Evolutionary conservation across 805 yeast genomes (phyloP), one percentile per base, ranked within the genome.

Genomic region (Vanderwaltozyma tropicalis): DNA sequence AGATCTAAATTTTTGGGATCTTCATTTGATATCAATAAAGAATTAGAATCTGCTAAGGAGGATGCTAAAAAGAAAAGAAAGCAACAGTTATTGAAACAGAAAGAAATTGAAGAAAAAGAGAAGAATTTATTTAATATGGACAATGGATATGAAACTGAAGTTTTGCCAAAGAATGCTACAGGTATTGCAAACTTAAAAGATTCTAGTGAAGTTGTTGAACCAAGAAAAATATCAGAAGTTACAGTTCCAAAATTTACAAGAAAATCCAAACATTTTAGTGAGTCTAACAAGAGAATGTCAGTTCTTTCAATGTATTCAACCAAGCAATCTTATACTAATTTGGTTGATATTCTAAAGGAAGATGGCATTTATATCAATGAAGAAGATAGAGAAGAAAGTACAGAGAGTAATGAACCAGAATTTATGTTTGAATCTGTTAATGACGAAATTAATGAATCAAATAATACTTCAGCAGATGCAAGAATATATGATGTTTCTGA

Each of bases 271-370:
- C 66, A 73, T 39, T 78, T 77, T 52, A 69, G 80, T 27, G 68
- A 69, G 39, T 72, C 77, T 6, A 75, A 75, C 51, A 81, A 77
- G 58, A 70, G 92, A 52, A 63, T 79, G 38, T 77, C 85, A 24
- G 81, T 81, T n/a, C 57, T 81, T 30, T 78, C 87, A 0, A 63
- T 79, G 58, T 78, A 78, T 48, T 80, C 88, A 1, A 75, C 87
- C 3, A 76, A 71, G 43, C 74, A 70, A 32, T 77, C 85, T 0
- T 78, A 71, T 46, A 71, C 70, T 28, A 78, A 80, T 50, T 64
- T 80, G 50, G 72, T 71, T 15, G 61, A 66, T 15, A 63, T 65
- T 29, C 43, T 71, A 41, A 64, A 60, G 31, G 48, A 49, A 28
- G 43, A 42, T 5, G 46, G 42, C 3, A 39, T 41, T 11, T 43